These are phyloP conservation scores for Emergomyces orientalis DNA, from an alignment of 2,329 filamentous ascomycete species.

Conservation along the genomic window DNA sequence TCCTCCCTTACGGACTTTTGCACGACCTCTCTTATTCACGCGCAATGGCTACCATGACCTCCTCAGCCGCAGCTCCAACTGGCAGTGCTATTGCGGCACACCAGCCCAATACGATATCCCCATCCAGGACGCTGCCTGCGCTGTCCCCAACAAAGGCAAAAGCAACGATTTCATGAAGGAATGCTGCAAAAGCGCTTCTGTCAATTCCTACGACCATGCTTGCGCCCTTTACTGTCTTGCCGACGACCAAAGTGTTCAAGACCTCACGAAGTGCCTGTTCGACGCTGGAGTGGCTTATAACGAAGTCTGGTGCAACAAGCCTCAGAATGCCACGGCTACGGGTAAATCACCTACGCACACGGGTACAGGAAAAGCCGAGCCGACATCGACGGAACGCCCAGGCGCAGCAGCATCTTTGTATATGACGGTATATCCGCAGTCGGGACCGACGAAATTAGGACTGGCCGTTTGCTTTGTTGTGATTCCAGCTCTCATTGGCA, in stretches of 20 bases:
- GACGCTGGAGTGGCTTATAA: constrained; percentile 18
- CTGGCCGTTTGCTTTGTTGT: background rate
- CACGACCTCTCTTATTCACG: background rate
- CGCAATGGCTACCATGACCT: constrained; percentile 10
- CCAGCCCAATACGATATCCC: constrained; percentile 21
- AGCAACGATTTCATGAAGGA: constrained; percentile 16
- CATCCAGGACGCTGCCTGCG: constrained; percentile 21
- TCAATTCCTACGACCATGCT: constrained; percentile 18
- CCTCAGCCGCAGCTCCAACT: constrained; percentile 7
- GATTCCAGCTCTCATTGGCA: background rate
- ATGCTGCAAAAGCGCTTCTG: constrained; percentile 18
- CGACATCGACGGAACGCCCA: background rate
- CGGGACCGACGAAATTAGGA: background rate
- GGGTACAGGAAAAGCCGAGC: background rate
- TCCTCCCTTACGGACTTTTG: background rate
- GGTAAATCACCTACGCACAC: constrained; percentile 14
- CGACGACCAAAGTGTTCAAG: constrained; percentile 19
- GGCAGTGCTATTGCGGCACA: constrained; percentile 14
- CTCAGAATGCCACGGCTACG: constrained; percentile 19
- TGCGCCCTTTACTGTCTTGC: constrained; percentile 21
- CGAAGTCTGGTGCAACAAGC: constrained; percentile 21
- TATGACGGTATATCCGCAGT: background rate
- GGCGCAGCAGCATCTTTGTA: background rate
- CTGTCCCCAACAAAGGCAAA: constrained; percentile 18
- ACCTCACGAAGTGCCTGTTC: constrained; percentile 22